Conservation (phyloP, 331 rosid species). For the Dryas integrifolia region DNA sequence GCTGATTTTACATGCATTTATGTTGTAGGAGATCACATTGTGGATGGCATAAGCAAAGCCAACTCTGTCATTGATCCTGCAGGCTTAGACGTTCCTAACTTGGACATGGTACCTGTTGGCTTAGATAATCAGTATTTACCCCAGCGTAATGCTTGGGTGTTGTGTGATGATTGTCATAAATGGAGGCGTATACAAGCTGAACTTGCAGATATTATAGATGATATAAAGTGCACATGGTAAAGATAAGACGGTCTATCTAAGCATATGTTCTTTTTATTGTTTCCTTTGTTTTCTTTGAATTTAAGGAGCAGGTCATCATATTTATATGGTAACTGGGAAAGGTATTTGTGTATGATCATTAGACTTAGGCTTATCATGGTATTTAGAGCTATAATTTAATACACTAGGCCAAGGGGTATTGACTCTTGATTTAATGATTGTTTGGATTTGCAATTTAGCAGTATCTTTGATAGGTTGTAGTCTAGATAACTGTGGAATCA, state of each 20-base stretch:
- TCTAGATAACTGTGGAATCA: too few species aligned
- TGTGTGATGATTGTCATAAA: slow-evolving; percentile 88
- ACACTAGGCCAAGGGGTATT: background rate
- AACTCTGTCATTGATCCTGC: slow-evolving; percentile 31
- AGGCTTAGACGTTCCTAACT: slow-evolving; percentile 34
- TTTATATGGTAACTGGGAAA: too few species aligned
- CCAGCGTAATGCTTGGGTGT: slow-evolving; percentile 82
- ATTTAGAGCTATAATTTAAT: background rate
- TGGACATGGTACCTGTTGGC: slow-evolving; percentile 39
- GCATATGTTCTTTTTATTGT: slow-evolving; percentile 12
- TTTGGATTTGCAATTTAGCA: background rate
- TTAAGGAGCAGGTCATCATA: background rate
- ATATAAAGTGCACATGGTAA: slow-evolving; percentile 84
- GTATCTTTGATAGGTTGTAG: background rate
- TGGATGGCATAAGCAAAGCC: slow-evolving; percentile 40
- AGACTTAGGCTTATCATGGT: background rate
- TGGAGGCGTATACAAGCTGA: slow-evolving; percentile 93
- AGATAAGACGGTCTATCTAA: slow-evolving; percentile 6
- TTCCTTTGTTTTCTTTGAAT: background rate
- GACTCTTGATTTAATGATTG: background rate
- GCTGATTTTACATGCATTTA: slow-evolving; percentile 30
- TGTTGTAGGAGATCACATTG: slow-evolving; percentile 43
- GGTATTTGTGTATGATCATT: too few species aligned
- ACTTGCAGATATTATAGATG: slow-evolving; percentile 80
- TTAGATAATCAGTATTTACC: slow-evolving; percentile 52